A percentile compares a stretch with the other conserved stretches of the same genome.
Conservation (phyloP, 331 rosid genomes). For the Erythrophleum ivorense region DNA sequence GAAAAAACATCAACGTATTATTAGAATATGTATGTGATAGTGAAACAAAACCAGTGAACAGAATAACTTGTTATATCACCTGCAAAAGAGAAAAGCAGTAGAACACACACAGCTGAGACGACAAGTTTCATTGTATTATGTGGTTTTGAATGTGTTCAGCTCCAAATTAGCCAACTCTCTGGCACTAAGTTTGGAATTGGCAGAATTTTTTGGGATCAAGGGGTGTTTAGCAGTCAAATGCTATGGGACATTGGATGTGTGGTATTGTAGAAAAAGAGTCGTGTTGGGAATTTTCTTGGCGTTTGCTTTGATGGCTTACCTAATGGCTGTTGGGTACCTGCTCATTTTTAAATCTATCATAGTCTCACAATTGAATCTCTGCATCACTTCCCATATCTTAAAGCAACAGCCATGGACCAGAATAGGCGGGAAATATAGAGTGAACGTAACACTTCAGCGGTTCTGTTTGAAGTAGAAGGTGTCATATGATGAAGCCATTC, state of each 20-base stretch:
- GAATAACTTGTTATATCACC: constrained; percentile 48
- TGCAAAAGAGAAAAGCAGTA: constrained; percentile 57
- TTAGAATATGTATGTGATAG: constrained; percentile 14
- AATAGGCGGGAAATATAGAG: constrained; percentile 43
- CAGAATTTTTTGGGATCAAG: constrained; percentile 21
- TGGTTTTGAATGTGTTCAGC: constrained; percentile 14
- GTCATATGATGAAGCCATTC: not conserved
- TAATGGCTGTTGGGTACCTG: constrained; percentile 59
- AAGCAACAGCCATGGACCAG: constrained; percentile 65
- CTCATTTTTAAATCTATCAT: constrained; percentile 36
- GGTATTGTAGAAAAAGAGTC: constrained; percentile 32
- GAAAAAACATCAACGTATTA: constrained; percentile 23
- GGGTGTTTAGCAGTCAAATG: constrained; percentile 16
- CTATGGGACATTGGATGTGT: constrained; percentile 35
- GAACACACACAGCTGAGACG: constrained; percentile 49
- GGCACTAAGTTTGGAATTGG: constrained; percentile 24
- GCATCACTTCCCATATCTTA: constrained; percentile 68
- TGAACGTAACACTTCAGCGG: constrained; percentile 62
- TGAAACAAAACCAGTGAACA: constrained; percentile 22
- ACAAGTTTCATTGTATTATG: constrained; percentile 54
- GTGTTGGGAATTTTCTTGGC: constrained; percentile 39
- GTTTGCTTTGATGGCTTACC: constrained; percentile 54
- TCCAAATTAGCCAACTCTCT: not conserved
- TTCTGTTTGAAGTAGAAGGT: constrained; percentile 45
- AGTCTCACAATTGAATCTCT: constrained; percentile 37